Conservation (phyloP, 768 basidiomycete species). For the Agaricus subrufescens region DNA sequence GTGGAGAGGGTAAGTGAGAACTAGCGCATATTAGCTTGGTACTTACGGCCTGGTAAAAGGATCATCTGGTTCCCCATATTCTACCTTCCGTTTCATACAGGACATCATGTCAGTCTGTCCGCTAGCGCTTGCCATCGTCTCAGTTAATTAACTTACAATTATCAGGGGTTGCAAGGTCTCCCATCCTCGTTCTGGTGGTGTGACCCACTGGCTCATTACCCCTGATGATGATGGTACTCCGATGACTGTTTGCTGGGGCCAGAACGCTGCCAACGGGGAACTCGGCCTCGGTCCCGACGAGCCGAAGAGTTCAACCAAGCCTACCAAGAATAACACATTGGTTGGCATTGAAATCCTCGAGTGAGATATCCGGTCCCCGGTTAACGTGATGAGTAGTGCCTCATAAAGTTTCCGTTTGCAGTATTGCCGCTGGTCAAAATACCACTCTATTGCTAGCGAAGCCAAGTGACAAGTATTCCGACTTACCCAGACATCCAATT, state of each 20-base stretch:
- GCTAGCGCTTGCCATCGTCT: background rate
- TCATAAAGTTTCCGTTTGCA: constrained; percentile 20
- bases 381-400: background rate
- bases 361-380: constrained; percentile 34
- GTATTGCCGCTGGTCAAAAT: constrained; percentile 82
- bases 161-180: constrained; percentile 74
- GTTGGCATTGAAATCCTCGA: constrained; percentile 75
- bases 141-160: background rate
- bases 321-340: constrained; percentile 64
- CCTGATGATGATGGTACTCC: constrained; percentile 68
- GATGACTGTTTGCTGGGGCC: constrained; percentile 85
- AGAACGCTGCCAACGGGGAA: constrained; percentile 86
- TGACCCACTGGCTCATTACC: constrained; percentile 81
- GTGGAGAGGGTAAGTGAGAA: constrained; percentile 70
- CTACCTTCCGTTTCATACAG: constrained; percentile 80
- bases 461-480: constrained; percentile 70
- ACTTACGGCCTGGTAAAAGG: constrained; percentile 34
- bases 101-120: constrained; percentile 68
- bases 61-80: constrained; percentile 86
- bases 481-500: constrained; percentile 75
- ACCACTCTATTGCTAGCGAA: constrained; percentile 80
- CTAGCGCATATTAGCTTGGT: background rate
- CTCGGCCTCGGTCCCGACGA: constrained; percentile 77
- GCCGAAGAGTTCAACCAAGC: constrained; percentile 85
- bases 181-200: constrained; percentile 73